Evolutionary conservation across 129 eudicot species (phyloP).

Genomic region (Lactuca sativa): DNA sequence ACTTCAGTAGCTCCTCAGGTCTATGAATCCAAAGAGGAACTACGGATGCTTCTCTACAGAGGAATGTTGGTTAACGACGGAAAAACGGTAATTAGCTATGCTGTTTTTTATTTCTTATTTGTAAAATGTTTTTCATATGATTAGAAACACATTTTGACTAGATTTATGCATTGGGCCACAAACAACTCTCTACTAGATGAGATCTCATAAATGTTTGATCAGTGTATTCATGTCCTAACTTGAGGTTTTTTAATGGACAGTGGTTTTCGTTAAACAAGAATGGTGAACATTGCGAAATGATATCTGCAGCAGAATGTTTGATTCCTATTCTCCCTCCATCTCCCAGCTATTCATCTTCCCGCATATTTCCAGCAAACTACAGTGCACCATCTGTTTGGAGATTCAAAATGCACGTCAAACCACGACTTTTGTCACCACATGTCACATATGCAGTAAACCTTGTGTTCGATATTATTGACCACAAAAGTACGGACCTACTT

Average conservation of each 20-base stretch:
- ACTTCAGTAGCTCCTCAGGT: background rate
- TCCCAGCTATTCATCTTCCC: background rate
- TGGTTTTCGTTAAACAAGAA: background rate
- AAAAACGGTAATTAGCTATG: background rate
- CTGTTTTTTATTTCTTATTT: background rate
- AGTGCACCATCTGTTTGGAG: background rate
- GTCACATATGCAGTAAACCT: background rate
- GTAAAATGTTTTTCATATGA: too few species aligned
- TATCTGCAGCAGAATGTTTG: background rate
- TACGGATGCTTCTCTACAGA: background rate
- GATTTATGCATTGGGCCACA: too few species aligned
- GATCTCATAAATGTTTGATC: too few species aligned
- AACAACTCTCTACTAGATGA: too few species aligned
- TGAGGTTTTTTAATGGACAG: background rate
- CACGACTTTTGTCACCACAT: background rate
- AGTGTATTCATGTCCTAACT: background rate
- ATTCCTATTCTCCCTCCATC: background rate
- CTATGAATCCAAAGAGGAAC: background rate
- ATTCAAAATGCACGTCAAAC: background rate
- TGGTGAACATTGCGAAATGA: background rate
- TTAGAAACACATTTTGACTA: too few species aligned
- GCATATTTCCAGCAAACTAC: background rate
- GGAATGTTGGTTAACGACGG: background rate
- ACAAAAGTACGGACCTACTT: background rate
- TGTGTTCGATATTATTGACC: background rate